A percentile compares a stretch with the other conserved stretches of the same genome.
These are phyloP conservation scores for Fusarium pininemorale DNA, from an alignment of 2,329 filamentous ascomycete species.

Conservation along the genomic window DNA sequence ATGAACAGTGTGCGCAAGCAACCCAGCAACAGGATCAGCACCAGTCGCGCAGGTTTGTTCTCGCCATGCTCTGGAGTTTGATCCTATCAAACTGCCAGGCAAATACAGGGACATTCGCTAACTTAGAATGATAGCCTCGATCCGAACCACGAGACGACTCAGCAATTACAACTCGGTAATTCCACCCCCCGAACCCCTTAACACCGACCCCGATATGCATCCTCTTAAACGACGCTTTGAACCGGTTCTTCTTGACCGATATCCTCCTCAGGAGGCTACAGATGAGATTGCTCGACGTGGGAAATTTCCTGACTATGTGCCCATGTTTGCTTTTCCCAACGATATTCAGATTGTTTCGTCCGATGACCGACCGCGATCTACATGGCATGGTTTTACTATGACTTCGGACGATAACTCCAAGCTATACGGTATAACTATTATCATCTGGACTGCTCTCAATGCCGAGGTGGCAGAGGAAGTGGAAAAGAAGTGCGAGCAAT, in stretches of 20 bases:
- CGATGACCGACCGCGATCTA: constrained; percentile 92
- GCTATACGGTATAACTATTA: constrained; percentile 89
- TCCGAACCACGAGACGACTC: constrained; percentile 84
- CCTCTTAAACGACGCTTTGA: constrained; percentile 94
- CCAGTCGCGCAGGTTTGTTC: constrained; percentile 45
- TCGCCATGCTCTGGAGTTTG: neutral
- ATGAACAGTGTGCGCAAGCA: constrained; percentile 96
- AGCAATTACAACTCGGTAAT: constrained; percentile 99
- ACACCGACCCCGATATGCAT: constrained; percentile 92
- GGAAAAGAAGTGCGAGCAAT: constrained; percentile 83
- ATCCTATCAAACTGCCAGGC: neutral
- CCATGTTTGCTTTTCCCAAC: constrained; percentile 99
- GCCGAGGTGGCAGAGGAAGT: constrained; percentile 83
- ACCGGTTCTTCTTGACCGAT: constrained; percentile 93
- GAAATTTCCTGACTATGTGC: constrained; percentile 94
- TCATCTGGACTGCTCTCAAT: constrained; percentile 90
- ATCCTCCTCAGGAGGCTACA: constrained; percentile 82
- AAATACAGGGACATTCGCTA: constrained; percentile 35
- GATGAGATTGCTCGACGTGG: constrained; percentile 84
- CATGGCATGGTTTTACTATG: constrained; percentile 99
- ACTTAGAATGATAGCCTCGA: constrained; percentile 56
- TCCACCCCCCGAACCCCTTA: constrained; percentile 88
- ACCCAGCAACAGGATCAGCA: constrained; percentile 74
- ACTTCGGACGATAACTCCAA: constrained; percentile 92
- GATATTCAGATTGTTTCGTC: constrained; percentile 97